A percentile compares a stretch with the other conserved stretches of the same genome.
Conservation (phyloP, 257 asterid genomes). For the Solanum commersonii region DNA sequence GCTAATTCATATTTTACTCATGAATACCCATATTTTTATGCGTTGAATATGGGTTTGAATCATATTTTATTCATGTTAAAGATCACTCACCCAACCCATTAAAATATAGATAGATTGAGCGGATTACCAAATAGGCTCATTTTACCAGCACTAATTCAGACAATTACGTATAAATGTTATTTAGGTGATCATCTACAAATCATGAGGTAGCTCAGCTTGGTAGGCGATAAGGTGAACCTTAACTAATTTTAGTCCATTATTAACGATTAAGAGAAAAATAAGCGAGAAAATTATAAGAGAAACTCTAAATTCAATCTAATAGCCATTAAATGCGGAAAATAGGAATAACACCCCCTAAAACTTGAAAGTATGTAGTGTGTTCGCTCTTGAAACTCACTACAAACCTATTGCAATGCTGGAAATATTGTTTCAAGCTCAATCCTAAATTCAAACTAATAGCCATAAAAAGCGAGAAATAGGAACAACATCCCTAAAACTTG, state of each 20-base stretch:
- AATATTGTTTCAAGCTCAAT: too few species aligned
- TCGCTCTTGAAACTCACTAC: not conserved
- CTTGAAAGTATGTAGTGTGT: not conserved
- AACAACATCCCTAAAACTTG: too few species aligned
- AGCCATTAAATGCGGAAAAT: not conserved
- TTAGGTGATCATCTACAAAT: not conserved
- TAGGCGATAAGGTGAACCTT: not conserved
- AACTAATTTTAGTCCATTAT: not conserved
- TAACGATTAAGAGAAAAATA: not conserved
- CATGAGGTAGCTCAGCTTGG: not conserved
- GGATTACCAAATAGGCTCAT: not conserved
- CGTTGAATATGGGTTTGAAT: not conserved
- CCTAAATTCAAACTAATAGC: too few species aligned
- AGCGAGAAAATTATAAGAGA: not conserved
- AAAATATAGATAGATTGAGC: too few species aligned
- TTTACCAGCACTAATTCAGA: not conserved
- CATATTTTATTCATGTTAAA: too few species aligned
- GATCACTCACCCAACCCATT: not conserved
- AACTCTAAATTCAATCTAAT: not conserved
- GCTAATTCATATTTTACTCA: not conserved
- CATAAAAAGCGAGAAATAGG: too few species aligned
- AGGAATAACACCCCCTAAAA: too few species aligned
- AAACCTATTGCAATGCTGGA: not conserved
- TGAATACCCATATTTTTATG: not conserved
- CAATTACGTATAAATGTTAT: not conserved